Percentiles rank a stretch among this genome's conserved stretches.
Conservation (phyloP, 441 rosid species). For the Geranium incanum region DNA sequence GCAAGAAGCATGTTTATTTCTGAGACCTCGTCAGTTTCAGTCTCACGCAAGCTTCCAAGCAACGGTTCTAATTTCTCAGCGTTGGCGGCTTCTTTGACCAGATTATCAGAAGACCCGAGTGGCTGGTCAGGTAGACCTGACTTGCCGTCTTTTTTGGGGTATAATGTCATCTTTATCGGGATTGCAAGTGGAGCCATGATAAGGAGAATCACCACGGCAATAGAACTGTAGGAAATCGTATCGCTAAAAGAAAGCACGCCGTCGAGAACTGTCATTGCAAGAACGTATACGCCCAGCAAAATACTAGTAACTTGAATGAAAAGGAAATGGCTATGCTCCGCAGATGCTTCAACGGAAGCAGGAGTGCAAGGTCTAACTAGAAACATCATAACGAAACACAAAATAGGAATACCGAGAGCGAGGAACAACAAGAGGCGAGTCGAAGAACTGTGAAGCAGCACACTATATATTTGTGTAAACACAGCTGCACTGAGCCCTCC, state of each 20-base stretch:
- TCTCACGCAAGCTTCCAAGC: constrained; percentile 27
- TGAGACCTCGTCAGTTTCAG: constrained; percentile 20
- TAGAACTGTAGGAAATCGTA: constrained; percentile 23
- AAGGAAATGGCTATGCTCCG: constrained; percentile 31
- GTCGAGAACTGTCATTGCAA: constrained; percentile 22
- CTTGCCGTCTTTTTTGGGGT: constrained; percentile 23
- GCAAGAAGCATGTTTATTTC: constrained; percentile 44
- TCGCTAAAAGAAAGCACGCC: constrained; percentile 25
- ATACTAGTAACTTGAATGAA: constrained; percentile 27
- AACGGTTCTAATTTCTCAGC: constrained; percentile 31
- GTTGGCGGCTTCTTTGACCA: constrained; percentile 18
- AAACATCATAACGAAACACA: constrained; percentile 35
- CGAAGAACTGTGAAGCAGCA: constrained; percentile 33
- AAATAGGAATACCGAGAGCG: constrained; percentile 33
- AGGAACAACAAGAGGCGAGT: constrained; percentile 35
- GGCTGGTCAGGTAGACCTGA: constrained; percentile 19
- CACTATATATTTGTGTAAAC: constrained; percentile 36
- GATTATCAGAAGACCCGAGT: constrained; percentile 15
- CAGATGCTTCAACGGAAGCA: constrained; percentile 28
- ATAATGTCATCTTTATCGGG: constrained; percentile 41
- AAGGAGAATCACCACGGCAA: constrained; percentile 30
- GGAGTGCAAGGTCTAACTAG: constrained; percentile 39
- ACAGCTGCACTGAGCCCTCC: constrained; percentile 42
- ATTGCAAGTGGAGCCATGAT: constrained; percentile 40
- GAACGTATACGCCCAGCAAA: constrained; percentile 32